Percentiles rank a stretch among this genome's conserved stretches.
Evolutionary conservation across 2,329 filamentous ascomycete genomes (phyloP).

Genomic region (Teratosphaeriaceae sp.): DNA sequence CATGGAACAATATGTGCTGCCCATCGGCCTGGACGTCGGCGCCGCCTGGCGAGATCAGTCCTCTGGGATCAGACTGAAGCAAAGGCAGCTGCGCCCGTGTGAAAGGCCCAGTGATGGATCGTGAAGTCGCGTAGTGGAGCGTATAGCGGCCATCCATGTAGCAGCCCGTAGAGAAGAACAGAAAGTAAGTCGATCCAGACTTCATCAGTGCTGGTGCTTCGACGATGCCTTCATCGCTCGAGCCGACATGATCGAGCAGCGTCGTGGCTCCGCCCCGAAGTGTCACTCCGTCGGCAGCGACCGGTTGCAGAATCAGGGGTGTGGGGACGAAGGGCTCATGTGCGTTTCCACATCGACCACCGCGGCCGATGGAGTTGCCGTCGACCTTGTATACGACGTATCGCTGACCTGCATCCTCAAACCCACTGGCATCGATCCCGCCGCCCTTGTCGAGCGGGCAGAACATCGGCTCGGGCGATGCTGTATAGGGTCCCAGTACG

Average conservation of each 20-base stretch:
- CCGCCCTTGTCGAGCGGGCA: slow-evolving; percentile 24
- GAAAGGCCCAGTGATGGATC: slow-evolving; percentile 15
- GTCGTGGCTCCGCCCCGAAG: slow-evolving; percentile 18
- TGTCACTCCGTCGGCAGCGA: slow-evolving; percentile 23
- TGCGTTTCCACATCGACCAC: slow-evolving; percentile 22
- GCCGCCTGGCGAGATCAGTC: slow-evolving; percentile 24
- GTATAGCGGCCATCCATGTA: slow-evolving; percentile 13
- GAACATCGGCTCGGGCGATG: slow-evolving; percentile 13
- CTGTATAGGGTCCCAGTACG: slow-evolving; percentile 22
- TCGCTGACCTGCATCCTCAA: slow-evolving; percentile 21
- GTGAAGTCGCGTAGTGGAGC: slow-evolving; percentile 21
- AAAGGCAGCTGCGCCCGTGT: slow-evolving; percentile 12
- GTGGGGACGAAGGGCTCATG: not conserved
- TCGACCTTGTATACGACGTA: slow-evolving; percentile 28
- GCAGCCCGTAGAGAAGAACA: slow-evolving; percentile 23
- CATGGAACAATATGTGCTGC: slow-evolving; percentile 26
- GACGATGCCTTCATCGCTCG: slow-evolving; percentile 22
- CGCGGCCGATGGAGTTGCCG: slow-evolving; percentile 23
- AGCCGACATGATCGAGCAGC: slow-evolving; percentile 12
- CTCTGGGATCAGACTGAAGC: slow-evolving; percentile 17
- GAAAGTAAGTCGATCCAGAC: slow-evolving; percentile 15
- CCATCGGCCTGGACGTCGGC: slow-evolving; percentile 23
- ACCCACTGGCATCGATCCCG: slow-evolving; percentile 26
- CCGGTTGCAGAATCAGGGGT: slow-evolving; percentile 23
- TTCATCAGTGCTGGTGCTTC: slow-evolving; percentile 25